Evolutionary conservation across 2,329 filamentous ascomycete species (phyloP), one percentile per base, ranked within the genome.

Genomic region (Cladosporium sp.): DNA sequence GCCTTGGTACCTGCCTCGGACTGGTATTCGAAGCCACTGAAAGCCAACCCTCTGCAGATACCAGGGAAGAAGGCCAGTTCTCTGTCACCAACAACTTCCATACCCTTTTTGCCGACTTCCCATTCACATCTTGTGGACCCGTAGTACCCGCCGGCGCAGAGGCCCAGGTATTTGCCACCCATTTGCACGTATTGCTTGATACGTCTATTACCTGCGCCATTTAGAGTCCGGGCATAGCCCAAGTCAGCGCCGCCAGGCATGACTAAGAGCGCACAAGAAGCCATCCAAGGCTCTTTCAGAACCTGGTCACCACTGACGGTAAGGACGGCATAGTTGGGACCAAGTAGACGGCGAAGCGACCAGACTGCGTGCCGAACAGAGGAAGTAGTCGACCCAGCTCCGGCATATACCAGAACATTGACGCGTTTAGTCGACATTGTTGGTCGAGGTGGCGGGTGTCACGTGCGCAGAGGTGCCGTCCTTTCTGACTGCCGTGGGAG

Each of bases 61-160:
- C 93, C 94, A 0, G 93, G 93, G 75, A 91, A 99, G 81, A 99
- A 97, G 0, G 82, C 89, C 60, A 99, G 82, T 77, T 99, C 95
- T 47, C 95, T 85, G 55, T 88, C 85, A 0, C 95, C 95, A 32
- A 96, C 81, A 3, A 99, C 94, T 75, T 96, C 92, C 80, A 98
- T 85, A 1, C 86, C 84, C 70, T 85, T 86, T 74, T 95, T 88
- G 2, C 93, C 92, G 14, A 95, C 89, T 79, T 98, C 94, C 70
- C 98, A 99, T 77, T 99, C 95, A 75, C 94, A 97, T 69, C 84
- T 85, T 47, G 84, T 83, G 70, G 85, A 88, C 26, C 90, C 95
- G 74, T 97, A 99, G 80, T 99, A 99, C 12, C 91, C 95, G 5
- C 95, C 95, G 2, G 95, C 95, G 76, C 95, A 99, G 73, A 99